Base-by-base conservation (phyloP, 805 yeast species). In the Lipomyces mesembrius region DNA sequence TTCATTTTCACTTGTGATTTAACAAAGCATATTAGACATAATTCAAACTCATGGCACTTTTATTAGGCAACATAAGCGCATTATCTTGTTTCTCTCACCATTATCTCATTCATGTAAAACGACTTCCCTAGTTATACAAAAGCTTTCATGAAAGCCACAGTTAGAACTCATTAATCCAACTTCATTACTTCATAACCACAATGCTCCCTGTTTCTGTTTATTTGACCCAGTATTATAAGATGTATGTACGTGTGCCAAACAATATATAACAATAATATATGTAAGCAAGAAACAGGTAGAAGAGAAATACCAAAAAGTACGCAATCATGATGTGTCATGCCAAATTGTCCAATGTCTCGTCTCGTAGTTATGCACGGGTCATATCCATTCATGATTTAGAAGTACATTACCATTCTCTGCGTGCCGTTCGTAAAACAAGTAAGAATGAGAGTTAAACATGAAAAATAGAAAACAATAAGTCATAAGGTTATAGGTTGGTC, bases 361-460 rank as follows among this genome's bases (percentile, higher is more conserved):
- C 22, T n/a, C 49, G 20, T 17, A 12, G 17, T 37, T 11, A 37
- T 1, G 39, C 39, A 14, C 22, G 22, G 22, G 20, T 43, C 49
- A 43, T 43, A 43, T 17, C 49, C 49, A 43, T 17, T 43, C 49
- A 43, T 43, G 49, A n/a, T n/a, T n/a, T 37, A 37, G 39, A 43
- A 43, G 22, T 43, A 43, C 49, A 43, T 43, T 7, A n/a, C 8
- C 20, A 43, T 43, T 17, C 49, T 17, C 14, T 43, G 9, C 49
- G 22, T 43, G 49, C 49, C n/a, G 49, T 43, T 43, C 49, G 49
- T 43, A 17, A 43, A 43, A 43, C 49, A 43, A 43, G 22, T 43
- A 43, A 17, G 49, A n/a, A n/a, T n/a, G 49, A 43, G 49, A 43
- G n/a, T 17, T 43, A 43, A n/a, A 43, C 49, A 17, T 43, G 22